These are phyloP conservation scores for Ceriops decandra DNA, from an alignment of 345 rosid species.

Conservation along the genomic window DNA sequence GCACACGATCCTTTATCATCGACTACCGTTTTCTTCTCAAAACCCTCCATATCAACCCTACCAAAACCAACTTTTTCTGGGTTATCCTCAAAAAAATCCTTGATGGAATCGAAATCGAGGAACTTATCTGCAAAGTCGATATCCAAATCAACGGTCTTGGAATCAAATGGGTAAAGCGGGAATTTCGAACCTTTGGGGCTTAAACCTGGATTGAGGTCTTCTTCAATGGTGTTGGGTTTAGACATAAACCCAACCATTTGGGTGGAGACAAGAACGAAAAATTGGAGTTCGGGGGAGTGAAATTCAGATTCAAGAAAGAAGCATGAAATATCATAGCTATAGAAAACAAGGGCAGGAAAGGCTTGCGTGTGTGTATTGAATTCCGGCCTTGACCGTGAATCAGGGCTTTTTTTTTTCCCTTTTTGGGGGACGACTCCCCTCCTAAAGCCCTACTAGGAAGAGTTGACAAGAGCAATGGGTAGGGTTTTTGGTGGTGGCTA, in stretches of 20 bases:
- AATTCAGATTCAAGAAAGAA: background rate
- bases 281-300: background rate
- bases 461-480: background rate
- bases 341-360: too few relatives aligned
- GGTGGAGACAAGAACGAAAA: conserved; percentile 1
- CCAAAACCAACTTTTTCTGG: conserved; percentile 23
- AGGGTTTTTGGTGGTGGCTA: conserved; percentile 4
- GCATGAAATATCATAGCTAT: conserved; percentile 21
- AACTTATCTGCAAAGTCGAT: conserved; percentile 42
- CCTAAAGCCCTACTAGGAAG: conserved; percentile 28
- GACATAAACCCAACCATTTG: conserved; percentile 52
- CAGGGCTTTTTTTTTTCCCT: too few relatives aligned
- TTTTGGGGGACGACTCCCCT: background rate
- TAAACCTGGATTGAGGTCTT: conserved; percentile 26
- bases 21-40: conserved; percentile 29
- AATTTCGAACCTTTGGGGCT: conserved; percentile 31
- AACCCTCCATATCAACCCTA: conserved; percentile 34
- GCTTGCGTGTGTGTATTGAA: background rate
- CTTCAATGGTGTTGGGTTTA: conserved; percentile 29
- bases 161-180: conserved; percentile 32
- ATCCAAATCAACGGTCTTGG: conserved; percentile 21
- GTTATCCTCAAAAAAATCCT: conserved; percentile 45
- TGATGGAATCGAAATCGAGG: conserved; percentile 57
- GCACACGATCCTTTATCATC: conserved; percentile 24
- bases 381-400: too few relatives aligned